Evolutionary conservation across 805 yeast species (phyloP).

Genomic region (Nakazawaea ambrosiae): DNA sequence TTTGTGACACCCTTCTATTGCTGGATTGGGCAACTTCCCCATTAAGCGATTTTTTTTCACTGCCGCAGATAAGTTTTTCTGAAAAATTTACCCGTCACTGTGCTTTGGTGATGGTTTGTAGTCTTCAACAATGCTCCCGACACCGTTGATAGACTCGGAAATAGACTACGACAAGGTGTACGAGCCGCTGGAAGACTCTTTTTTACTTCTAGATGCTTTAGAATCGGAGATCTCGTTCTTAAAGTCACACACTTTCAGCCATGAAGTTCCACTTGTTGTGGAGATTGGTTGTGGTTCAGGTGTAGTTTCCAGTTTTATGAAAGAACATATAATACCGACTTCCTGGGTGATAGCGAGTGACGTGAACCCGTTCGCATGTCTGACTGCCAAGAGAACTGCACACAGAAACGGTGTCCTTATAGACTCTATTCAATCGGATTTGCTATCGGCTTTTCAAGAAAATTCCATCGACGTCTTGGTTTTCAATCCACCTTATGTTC

Average conservation of each 20-base stretch:
- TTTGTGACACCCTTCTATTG: too few relatives aligned
- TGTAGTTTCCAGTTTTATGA: conserved; percentile 72
- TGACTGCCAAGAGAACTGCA: conserved; percentile 40
- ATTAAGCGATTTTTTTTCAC: too few relatives aligned
- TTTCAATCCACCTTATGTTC: conserved; percentile 97
- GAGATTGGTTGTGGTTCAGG: conserved; percentile 96
- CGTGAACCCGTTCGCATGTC: conserved; percentile 72
- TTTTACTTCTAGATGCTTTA: conserved; percentile 70
- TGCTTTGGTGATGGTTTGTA: too few relatives aligned
- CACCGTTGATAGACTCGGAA: conserved; percentile 49
- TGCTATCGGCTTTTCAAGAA: conserved; percentile 42
- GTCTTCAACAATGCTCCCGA: conserved; percentile 75
- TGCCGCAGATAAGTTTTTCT: too few relatives aligned
- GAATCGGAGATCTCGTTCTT: conserved; percentile 43
- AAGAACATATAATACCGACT: conserved; percentile 44
- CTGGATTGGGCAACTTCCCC: too few relatives aligned
- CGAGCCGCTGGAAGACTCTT: conserved; percentile 94
- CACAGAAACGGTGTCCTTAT: conserved; percentile 21
- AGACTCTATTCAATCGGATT: conserved; percentile 50
- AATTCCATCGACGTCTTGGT: conserved; percentile 61
- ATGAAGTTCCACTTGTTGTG: conserved; percentile 46
- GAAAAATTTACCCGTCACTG: too few relatives aligned
- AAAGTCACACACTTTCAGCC: conserved; percentile 16
- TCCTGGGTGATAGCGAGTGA: conserved; percentile 67
- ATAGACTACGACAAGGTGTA: conserved; percentile 71